These are phyloP conservation scores for Pythium phragmiticola DNA, from an alignment of 352 stramenopile species.

Conservation along the genomic window DNA sequence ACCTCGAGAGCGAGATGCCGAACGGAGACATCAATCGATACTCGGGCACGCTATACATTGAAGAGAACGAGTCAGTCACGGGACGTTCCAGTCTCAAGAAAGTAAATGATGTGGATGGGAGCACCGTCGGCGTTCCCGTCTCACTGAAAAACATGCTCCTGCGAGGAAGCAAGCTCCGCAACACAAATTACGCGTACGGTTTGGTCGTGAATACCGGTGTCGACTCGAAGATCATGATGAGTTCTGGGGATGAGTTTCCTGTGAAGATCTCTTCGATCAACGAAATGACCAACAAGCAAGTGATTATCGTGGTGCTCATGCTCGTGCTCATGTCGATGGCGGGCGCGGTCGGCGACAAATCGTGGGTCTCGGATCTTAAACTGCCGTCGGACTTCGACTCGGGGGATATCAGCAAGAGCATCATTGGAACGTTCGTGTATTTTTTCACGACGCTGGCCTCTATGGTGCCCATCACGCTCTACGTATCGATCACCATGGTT, in stretches of 20 bases:
- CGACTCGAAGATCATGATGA: constrained; percentile 93
- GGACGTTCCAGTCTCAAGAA: constrained; percentile 16
- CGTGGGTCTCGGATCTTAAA: constrained; percentile 45
- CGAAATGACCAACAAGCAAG: constrained; percentile 85
- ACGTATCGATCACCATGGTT: constrained; percentile 88
- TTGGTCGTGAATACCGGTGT: constrained; percentile 93
- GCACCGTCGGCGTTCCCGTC: constrained; percentile 44
- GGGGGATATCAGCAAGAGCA: constrained; percentile 35
- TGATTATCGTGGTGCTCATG: constrained; percentile 77
- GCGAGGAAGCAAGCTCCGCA: constrained; percentile 87
- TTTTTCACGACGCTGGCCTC: constrained; percentile 83
- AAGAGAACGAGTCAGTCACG: constrained; percentile 36
- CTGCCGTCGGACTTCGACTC: constrained; percentile 38
- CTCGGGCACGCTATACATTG: constrained; percentile 66
- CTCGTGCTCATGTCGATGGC: constrained; percentile 68
- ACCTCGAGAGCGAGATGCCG: constrained; percentile 76
- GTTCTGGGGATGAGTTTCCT: constrained; percentile 75
- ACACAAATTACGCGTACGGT: constrained; percentile 87
- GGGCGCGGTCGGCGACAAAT: constrained; percentile 57
- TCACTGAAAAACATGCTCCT: constrained; percentile 90
- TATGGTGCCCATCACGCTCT: constrained; percentile 88
- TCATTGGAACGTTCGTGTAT: constrained; percentile 76
- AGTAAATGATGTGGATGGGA: constrained; percentile 8
- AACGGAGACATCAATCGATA: constrained; percentile 84
- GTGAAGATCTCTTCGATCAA: constrained; percentile 85